phyloP scores from a whole-genome alignment of 2,329 filamentous ascomycete genomes.

The Rutstroemia sp. region DNA sequence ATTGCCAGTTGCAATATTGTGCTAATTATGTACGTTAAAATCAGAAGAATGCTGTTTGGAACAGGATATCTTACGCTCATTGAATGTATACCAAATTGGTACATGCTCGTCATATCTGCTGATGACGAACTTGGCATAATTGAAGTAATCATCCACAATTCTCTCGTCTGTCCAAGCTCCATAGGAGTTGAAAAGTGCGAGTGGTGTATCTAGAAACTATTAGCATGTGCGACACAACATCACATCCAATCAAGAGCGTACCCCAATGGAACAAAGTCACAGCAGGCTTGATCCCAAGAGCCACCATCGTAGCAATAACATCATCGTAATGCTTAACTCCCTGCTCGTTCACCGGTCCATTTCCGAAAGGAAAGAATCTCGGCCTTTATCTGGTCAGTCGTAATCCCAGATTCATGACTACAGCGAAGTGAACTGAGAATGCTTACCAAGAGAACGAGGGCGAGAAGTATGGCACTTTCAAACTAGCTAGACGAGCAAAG shows the following conservation, averaged over 20 bases:
- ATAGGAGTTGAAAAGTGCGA: slow-evolving; percentile 35
- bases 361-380: slow-evolving; percentile 43
- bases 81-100: slow-evolving; percentile 47
- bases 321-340: slow-evolving; percentile 47
- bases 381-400: slow-evolving; percentile 15
- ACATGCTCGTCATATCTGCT: slow-evolving; percentile 44
- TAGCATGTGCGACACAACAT: not conserved
- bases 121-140: slow-evolving; percentile 46
- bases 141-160: slow-evolving; percentile 43
- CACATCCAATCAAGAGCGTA: not conserved
- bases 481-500: slow-evolving; percentile 43
- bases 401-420: not conserved
- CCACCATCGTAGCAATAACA: slow-evolving; percentile 41
- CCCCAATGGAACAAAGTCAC: slow-evolving; percentile 39
- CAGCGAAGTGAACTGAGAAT: not conserved
- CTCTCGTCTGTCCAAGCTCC: slow-evolving; percentile 39
- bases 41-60: slow-evolving; percentile 9
- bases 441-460: slow-evolving; percentile 28
- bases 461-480: slow-evolving; percentile 45
- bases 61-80: slow-evolving; percentile 36
- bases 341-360: slow-evolving; percentile 43
- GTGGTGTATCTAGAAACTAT: slow-evolving; percentile 18
- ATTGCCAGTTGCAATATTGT: slow-evolving; percentile 43
- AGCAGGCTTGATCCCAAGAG: slow-evolving; percentile 41
- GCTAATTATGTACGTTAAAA: slow-evolving; percentile 15